Evolutionary conservation across 1,284 basidiomycete species (phyloP).

Genomic region (Testicularia cyperi): DNA sequence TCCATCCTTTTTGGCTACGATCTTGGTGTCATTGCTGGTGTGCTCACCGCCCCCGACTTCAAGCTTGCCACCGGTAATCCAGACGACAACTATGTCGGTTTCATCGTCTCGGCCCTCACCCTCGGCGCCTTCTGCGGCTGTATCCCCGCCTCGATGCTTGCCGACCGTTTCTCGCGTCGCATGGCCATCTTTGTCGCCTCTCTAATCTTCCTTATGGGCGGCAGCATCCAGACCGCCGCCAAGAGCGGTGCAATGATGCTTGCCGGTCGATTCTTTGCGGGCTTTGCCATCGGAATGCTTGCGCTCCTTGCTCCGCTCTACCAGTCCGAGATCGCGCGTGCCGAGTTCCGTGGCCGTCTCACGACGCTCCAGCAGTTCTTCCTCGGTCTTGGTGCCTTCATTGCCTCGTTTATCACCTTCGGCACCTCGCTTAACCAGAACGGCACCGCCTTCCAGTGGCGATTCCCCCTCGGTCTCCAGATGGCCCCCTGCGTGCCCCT

Average conservation of each 20-base stretch:
- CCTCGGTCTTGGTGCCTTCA: constrained; percentile 63
- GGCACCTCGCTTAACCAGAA: constrained; percentile 58
- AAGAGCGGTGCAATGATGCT: constrained; percentile 68
- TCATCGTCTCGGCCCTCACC: constrained; percentile 62
- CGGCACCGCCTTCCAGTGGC: constrained; percentile 63
- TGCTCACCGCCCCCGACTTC: constrained; percentile 62
- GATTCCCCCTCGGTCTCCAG: constrained; percentile 64
- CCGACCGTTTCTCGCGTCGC: constrained; percentile 59
- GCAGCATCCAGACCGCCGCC: constrained; percentile 64
- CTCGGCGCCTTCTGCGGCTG: constrained; percentile 57
- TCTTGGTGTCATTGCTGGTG: constrained; percentile 62
- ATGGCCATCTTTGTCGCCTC: constrained; percentile 61
- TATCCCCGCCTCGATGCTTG: constrained; percentile 59
- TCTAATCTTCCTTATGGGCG: constrained; percentile 65
- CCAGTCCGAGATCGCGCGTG: constrained; percentile 68
- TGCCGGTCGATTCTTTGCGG: constrained; percentile 68
- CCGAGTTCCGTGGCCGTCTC: constrained; percentile 68
- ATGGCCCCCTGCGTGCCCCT: constrained; percentile 66
- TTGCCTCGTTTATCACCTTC: constrained; percentile 63
- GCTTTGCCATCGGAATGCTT: constrained; percentile 65
- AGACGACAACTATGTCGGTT: constrained; percentile 61
- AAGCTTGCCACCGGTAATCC: constrained; percentile 49
- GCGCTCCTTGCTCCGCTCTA: constrained; percentile 68
- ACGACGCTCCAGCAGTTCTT: constrained; percentile 69
- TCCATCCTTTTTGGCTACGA: constrained; percentile 40